Conservation (phyloP, 2,329 filamentous ascomycete species). For the Aquanectria penicillioides region DNA sequence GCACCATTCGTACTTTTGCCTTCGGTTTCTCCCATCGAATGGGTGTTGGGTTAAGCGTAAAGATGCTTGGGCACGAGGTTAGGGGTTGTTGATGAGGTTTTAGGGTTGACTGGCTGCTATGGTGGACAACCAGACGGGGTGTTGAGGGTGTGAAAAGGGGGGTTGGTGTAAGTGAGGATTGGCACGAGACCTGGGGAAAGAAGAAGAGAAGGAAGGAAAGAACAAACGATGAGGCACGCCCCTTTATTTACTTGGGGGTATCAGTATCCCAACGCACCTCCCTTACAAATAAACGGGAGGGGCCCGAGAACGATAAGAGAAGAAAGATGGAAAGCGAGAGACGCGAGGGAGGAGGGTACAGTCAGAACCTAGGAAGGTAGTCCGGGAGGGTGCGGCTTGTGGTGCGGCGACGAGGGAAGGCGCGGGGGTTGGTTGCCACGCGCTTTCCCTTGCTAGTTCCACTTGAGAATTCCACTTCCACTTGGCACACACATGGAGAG, state of each 20-base stretch:
- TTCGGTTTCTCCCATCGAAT: conserved; percentile 55
- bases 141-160: not conserved
- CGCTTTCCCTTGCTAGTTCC: conserved; percentile 18
- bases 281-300: conserved; percentile 22
- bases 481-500: conserved; percentile 11
- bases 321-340: not conserved
- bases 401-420: conserved; percentile 4
- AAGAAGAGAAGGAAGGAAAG: conserved; percentile 16
- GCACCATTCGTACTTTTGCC: conserved; percentile 53
- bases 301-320: conserved; percentile 14
- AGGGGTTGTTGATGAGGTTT: conserved; percentile 8
- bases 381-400: conserved; percentile 7
- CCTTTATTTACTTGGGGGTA: conserved; percentile 37
- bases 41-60: conserved; percentile 42
- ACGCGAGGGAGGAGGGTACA: conserved; percentile 5
- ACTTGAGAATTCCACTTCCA: conserved; percentile 16
- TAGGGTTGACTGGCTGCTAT: conserved; percentile 16
- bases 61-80: conserved; percentile 22
- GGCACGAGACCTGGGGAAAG: conserved; percentile 33
- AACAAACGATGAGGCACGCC: conserved; percentile 19
- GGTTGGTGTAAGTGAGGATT: conserved; percentile 29
- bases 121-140: conserved; percentile 26
- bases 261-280: no score
- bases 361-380: conserved; percentile 6
- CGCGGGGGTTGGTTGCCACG: conserved; percentile 20